phyloP scores from a whole-genome alignment of 768 basidiomycete genomes.

The Hirschioporus abietinus region DNA sequence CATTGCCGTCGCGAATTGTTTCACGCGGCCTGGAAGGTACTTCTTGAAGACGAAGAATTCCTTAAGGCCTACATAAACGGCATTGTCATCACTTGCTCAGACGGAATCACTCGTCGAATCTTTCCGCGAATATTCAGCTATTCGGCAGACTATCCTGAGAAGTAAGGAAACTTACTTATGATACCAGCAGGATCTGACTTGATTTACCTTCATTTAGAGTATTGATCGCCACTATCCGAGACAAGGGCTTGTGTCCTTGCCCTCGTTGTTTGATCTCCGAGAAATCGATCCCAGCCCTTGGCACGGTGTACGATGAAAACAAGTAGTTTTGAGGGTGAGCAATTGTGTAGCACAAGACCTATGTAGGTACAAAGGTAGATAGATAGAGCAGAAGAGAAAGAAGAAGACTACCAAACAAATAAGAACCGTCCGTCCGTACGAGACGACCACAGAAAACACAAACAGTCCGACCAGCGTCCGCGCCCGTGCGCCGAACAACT shows the following conservation, averaged over 20 bases:
- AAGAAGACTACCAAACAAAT: too few species aligned
- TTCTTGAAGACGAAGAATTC: slow-evolving; percentile 17
- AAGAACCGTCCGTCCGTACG: too few species aligned
- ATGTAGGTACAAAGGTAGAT: too few species aligned
- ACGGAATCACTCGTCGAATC: slow-evolving; percentile 17
- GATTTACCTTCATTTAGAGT: slow-evolving; percentile 14
- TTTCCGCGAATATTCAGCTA: slow-evolving; percentile 22
- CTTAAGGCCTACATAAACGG: slow-evolving; percentile 19
- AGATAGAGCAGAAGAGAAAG: too few species aligned
- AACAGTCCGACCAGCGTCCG: too few species aligned
- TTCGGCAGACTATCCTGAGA: slow-evolving; percentile 25
- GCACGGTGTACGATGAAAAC: too few species aligned
- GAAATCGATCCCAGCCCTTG: too few species aligned
- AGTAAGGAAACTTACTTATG: slow-evolving; percentile 18
- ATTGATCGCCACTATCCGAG: slow-evolving; percentile 21
- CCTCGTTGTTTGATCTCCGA: slow-evolving; percentile 26
- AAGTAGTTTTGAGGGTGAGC: too few species aligned
- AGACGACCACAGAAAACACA: too few species aligned
- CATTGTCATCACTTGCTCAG: slow-evolving; percentile 15
- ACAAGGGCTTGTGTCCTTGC: slow-evolving; percentile 25
- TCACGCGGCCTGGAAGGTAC: slow-evolving; percentile 17
- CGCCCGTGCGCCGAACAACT: too few species aligned
- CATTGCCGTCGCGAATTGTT: slow-evolving; percentile 21
- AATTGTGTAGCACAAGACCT: too few species aligned
- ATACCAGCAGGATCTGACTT: background rate